Percentiles rank a stretch among this genome's conserved stretches.
Conservation (phyloP, 73 alveolate species). For the Symbiodinium pilosum region DNA sequence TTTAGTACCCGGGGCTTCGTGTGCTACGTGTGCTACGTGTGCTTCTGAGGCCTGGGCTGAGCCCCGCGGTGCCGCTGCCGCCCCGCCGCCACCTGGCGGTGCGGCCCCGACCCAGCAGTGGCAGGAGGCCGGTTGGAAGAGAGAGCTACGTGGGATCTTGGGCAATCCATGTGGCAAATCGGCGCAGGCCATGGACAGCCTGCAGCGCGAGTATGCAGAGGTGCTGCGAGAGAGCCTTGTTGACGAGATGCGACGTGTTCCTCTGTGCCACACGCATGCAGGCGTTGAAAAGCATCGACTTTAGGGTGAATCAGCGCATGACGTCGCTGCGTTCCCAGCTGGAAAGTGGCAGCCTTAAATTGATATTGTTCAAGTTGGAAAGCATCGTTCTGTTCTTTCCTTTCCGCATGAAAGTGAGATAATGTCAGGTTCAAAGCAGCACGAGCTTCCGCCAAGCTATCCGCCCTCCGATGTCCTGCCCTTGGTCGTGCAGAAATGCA, state of each 20-base stretch:
- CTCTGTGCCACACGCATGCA: not conserved
- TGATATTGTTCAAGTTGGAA: not conserved
- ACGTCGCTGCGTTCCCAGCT: conserved; percentile 36
- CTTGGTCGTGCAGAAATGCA: not conserved
- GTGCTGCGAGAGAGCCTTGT: not conserved
- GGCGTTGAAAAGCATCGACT: conserved; percentile 51
- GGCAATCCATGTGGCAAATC: too few species aligned
- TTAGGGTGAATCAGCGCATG: conserved; percentile 72
- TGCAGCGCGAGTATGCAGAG: conserved; percentile 79
- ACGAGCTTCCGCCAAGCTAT: conserved; percentile 85
- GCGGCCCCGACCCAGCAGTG: conserved; percentile 35
- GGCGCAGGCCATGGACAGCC: conserved; percentile 56
- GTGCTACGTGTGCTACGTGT: too few species aligned
- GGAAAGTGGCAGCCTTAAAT: not conserved
- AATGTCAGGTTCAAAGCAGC: conserved; percentile 45
- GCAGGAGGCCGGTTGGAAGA: conserved; percentile 5
- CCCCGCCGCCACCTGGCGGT: conserved; percentile 25
- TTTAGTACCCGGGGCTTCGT: not conserved
- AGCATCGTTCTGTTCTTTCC: not conserved
- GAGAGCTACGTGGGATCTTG: too few species aligned
- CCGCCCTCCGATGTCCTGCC: conserved; percentile 63
- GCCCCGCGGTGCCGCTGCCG: conserved; percentile 9
- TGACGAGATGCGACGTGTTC: not conserved
- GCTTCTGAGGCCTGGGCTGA: conserved; percentile 24
- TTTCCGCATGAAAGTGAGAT: not conserved